A percentile compares a stretch with the other conserved stretches of the same genome.
Evolutionary conservation across 371 early-diverging fungal genomes (phyloP).

Genomic region (Sporodiniella umbellata): DNA sequence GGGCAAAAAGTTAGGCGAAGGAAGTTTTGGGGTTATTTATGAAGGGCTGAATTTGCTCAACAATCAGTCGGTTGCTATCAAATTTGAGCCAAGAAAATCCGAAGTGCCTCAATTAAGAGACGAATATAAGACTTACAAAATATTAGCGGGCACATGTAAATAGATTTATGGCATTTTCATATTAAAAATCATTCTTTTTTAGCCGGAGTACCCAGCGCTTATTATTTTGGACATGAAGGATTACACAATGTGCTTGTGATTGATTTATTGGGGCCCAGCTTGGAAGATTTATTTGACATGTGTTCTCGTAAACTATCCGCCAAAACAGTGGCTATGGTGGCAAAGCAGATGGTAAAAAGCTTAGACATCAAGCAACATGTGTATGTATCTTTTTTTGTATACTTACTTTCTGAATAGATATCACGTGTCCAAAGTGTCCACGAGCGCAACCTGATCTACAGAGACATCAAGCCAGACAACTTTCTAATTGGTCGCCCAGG

Average conservation of each 20-base stretch:
- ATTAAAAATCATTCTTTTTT: background rate
- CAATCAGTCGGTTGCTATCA: conserved; percentile 80
- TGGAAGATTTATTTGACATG: conserved; percentile 97
- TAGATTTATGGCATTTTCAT: no score
- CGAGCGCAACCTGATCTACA: conserved; percentile 93
- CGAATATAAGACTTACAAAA: conserved; percentile 83
- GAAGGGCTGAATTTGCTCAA: conserved; percentile 83
- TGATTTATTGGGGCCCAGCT: conserved; percentile 94
- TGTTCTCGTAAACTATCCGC: conserved; percentile 88
- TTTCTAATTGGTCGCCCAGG: conserved; percentile 86
- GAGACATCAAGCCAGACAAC: conserved; percentile 99
- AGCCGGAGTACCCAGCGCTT: conserved; percentile 86
- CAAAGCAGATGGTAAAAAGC: conserved; percentile 98
- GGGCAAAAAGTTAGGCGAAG: conserved; percentile 95
- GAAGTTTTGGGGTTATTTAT: conserved; percentile 96
- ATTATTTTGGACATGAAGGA: conserved; percentile 97
- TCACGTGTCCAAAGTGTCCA: conserved; percentile 91
- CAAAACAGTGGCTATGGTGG: conserved; percentile 96
- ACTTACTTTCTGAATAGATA: conserved; percentile 4
- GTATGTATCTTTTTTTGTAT: background rate
- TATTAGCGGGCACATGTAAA: conserved; percentile 64
- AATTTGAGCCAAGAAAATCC: conserved; percentile 83
- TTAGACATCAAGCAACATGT: no score
- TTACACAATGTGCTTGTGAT: conserved; percentile 95
- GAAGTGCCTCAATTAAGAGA: conserved; percentile 89